Evolutionary conservation across 2,329 filamentous ascomycete genomes (phyloP), one percentile per base, ranked within the genome.

Genomic region (Cryphonectria radicalis): DNA sequence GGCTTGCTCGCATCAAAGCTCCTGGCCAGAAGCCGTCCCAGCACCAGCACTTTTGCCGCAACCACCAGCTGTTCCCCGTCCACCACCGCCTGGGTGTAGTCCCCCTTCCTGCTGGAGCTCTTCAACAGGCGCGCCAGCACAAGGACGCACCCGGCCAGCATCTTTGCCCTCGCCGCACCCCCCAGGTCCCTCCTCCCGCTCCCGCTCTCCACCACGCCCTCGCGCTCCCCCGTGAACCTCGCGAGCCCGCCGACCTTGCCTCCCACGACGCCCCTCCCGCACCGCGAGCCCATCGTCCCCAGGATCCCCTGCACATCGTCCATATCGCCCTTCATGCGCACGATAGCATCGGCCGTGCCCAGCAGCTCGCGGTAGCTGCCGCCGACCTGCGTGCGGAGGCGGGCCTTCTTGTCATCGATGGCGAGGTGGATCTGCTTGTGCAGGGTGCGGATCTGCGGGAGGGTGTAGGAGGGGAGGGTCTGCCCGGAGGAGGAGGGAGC

Each of bases 341-440:
- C 92, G 75, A 98, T 98, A n/a, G 91, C 91, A 82, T 98, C 95
- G 69, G 95, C 95, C 0, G 95, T 98, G 67, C 93, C 93, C 37
- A 98, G 89, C 11, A 98, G 89, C 77, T 96, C 93, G 75, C 95
- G 92, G 81, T 98, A 98, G 77, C 88, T 90, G 71, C 83, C 85
- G 75, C 89, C 89, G 73, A 91, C 89, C 78, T 90, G 87, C 25
- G 86, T 89, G 75, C 89, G 88, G 77, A 91, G 83, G 43, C 89
- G 88, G 66, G 83, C 83, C 46, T 88, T 85, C 76, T 90, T 90
- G 78, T 91, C 89, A 74, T 91, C 89, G 75, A 90, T 86, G 74
- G 87, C 84, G 13, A 81, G 82, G 77, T 89, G 88, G 53, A 91
- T 85, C 32, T 82, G 81, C 75, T 88, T 88, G 82, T 91, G 89